Conservation (phyloP, 306 rosid species). For the Corylus avellana region DNA sequence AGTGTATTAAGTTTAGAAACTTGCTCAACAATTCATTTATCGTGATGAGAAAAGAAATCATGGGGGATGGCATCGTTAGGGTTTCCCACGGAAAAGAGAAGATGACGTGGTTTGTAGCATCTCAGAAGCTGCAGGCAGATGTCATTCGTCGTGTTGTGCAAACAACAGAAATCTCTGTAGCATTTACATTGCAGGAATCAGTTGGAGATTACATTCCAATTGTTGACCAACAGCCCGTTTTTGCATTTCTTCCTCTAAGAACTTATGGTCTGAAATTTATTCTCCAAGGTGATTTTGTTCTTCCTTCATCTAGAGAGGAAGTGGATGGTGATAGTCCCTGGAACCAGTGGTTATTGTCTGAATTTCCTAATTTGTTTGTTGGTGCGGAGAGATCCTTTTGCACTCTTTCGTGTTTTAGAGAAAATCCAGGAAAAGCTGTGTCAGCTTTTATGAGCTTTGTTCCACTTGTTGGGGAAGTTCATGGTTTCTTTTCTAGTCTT, state of each 20-base stretch:
- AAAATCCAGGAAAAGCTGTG: slow-evolving; percentile 78
- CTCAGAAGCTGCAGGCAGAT: slow-evolving; percentile 64
- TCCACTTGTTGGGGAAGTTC: slow-evolving; percentile 92
- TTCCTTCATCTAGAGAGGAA: slow-evolving; percentile 99
- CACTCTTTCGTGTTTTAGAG: slow-evolving; percentile 72
- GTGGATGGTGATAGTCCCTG: slow-evolving; percentile 96
- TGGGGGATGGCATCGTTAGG: slow-evolving; percentile 72
- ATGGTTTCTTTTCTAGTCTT: slow-evolving; percentile 89
- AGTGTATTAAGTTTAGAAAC: slow-evolving; percentile 79
- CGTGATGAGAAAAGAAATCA: slow-evolving; percentile 79
- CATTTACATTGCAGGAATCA: slow-evolving; percentile 77
- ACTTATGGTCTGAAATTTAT: slow-evolving; percentile 88
- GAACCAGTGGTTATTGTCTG: slow-evolving; percentile 93
- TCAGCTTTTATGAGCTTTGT: slow-evolving; percentile 87
- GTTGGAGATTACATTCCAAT: slow-evolving; percentile 54
- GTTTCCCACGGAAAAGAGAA: slow-evolving; percentile 79
- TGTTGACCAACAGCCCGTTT: slow-evolving; percentile 79
- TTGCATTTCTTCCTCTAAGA: slow-evolving; percentile 94
- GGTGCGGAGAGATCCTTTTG: slow-evolving; percentile 73
- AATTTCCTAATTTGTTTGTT: slow-evolving; percentile 87
- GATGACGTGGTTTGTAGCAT: slow-evolving; percentile 85
- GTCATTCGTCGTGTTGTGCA: slow-evolving; percentile 60
- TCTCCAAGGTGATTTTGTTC: slow-evolving; percentile 94
- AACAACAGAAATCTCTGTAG: slow-evolving; percentile 85
- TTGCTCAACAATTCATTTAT: slow-evolving; percentile 62